Conservation (phyloP, 2,329 filamentous ascomycete genomes). For the Scedosporium apiospermum region DNA sequence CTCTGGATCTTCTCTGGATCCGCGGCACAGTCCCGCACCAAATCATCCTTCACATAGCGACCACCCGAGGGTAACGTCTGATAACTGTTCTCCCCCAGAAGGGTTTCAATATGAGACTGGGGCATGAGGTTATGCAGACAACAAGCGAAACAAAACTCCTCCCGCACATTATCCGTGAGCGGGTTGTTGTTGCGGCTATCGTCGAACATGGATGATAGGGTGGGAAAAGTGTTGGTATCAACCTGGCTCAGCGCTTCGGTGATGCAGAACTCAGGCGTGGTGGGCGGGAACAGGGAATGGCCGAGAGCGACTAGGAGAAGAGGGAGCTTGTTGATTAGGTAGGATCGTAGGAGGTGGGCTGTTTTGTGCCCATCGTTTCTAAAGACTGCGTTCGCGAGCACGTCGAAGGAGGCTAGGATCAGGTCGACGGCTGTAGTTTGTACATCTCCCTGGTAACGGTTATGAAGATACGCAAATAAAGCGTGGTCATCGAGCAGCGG, state of each 20-base stretch:
- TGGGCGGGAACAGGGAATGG: constrained; percentile 62
- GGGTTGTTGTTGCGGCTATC: constrained; percentile 47
- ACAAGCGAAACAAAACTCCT: constrained; percentile 83
- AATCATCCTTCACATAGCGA: constrained; percentile 65
- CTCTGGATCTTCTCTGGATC: constrained; percentile 68
- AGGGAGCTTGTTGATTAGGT: constrained; percentile 62
- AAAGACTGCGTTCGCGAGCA: constrained; percentile 79
- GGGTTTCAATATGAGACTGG: constrained; percentile 64
- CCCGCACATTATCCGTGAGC: constrained; percentile 48
- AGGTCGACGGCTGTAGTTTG: constrained; percentile 72
- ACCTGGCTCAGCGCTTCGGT: constrained; percentile 67
- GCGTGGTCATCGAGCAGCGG: constrained; percentile 74
- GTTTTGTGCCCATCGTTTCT: constrained; percentile 44
- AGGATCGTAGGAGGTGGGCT: constrained; percentile 73
- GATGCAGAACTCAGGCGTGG: constrained; percentile 63
- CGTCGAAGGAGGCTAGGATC: constrained; percentile 80
- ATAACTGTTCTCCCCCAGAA: constrained; percentile 79
- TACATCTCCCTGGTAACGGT: constrained; percentile 77
- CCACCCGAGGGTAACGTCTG: constrained; percentile 65
- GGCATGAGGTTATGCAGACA: constrained; percentile 79
- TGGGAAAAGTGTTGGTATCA: constrained; percentile 67
- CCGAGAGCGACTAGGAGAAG: constrained; percentile 42
- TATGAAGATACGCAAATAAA: constrained; percentile 72
- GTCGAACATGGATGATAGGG: constrained; percentile 49
- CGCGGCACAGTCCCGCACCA: constrained; percentile 68